A percentile compares a stretch with the other conserved stretches of the same genome.
These are phyloP conservation scores for Ichthyophonus hoferi DNA, from an alignment of 208 protist genomes.

Conservation along the genomic window DNA sequence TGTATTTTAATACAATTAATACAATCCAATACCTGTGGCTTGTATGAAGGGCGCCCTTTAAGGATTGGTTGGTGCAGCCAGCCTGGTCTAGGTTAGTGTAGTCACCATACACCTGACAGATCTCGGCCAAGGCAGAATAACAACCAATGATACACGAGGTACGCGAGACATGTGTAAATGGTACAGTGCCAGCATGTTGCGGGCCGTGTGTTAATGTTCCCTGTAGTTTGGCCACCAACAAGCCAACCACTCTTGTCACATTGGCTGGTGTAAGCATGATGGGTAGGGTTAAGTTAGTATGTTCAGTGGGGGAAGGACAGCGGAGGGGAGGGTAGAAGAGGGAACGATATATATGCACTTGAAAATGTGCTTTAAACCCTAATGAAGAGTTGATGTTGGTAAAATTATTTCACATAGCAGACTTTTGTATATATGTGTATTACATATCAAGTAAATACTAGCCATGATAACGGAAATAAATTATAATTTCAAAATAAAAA, in stretches of 20 bases:
- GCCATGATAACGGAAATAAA: too few species aligned
- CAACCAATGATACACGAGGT: background rate
- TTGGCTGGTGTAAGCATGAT: background rate
- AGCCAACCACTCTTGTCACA: background rate
- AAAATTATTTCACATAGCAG: too few species aligned
- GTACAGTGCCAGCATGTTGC: background rate
- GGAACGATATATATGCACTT: background rate
- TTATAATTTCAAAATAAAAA: too few species aligned
- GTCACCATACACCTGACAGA: background rate
- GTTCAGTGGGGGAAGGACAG: background rate
- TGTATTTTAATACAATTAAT: too few species aligned
- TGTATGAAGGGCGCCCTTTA: too few species aligned
- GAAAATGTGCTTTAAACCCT: too few species aligned
- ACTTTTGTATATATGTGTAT: too few species aligned
- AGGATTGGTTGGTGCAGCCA: too few species aligned
- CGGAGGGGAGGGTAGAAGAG: background rate
- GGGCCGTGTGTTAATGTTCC: background rate
- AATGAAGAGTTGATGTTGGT: too few species aligned
- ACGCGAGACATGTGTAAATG: background rate
- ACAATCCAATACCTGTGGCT: too few species aligned
- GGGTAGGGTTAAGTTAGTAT: background rate
- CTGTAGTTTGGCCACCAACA: background rate
- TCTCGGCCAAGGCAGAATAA: background rate
- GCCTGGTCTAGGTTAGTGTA: too few species aligned
- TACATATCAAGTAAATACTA: too few species aligned